Conservation (phyloP, 306 rosid genomes). For the Canavalia gladiata region DNA sequence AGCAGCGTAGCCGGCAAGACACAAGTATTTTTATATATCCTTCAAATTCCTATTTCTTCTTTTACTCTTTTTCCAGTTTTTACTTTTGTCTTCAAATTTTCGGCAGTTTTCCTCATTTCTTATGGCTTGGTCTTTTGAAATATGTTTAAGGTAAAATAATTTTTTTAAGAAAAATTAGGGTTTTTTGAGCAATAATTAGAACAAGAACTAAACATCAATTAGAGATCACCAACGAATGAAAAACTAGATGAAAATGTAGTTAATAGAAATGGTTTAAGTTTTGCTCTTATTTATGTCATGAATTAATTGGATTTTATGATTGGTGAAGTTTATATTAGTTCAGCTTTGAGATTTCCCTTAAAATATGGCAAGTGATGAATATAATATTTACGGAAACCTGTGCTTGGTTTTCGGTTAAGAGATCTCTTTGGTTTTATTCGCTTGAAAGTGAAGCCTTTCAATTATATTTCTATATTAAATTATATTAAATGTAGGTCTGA, state of each 20-base stretch:
- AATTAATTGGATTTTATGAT: background rate
- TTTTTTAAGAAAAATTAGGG: background rate
- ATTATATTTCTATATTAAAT: background rate
- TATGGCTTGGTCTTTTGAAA: background rate
- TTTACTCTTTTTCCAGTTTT: background rate
- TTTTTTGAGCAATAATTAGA: background rate
- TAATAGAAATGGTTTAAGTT: background rate
- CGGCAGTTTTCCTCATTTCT: background rate
- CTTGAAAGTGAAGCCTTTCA: background rate
- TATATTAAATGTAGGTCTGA: no score
- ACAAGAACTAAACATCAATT: background rate
- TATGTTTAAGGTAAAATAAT: background rate
- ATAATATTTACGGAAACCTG: background rate
- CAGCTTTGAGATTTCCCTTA: background rate
- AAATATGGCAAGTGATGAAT: background rate
- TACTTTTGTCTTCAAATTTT: background rate
- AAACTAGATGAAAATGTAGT: background rate
- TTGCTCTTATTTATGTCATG: background rate
- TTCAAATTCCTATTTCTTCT: background rate
- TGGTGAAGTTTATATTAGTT: background rate
- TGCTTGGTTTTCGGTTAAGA: background rate
- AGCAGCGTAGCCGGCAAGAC: constrained; percentile 8
- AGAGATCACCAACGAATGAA: background rate
- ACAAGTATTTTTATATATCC: background rate
- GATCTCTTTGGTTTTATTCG: background rate